Base-by-base conservation (phyloP, 768 basidiomycete species). In the Boletellus ananiceps region DNA sequence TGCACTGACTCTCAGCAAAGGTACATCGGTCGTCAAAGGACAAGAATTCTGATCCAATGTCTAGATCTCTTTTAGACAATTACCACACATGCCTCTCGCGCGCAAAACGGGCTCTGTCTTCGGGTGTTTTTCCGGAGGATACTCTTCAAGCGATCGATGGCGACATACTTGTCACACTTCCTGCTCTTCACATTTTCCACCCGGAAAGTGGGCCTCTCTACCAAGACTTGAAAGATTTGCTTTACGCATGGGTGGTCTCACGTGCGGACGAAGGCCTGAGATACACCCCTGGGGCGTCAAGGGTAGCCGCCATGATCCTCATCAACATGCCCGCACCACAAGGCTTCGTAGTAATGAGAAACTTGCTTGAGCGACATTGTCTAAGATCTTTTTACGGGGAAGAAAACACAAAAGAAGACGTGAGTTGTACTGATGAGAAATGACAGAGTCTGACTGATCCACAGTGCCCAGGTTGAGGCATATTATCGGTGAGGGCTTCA, bases 201-300 rank as follows among this genome's bases (percentile, higher is more conserved):
- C 80, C 77, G 4, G 77, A 84, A 48, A 80, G 71, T 2, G 92
- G 93, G 0, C 90, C 92, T 5, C 69, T 95, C 59, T 85, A 93
- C 62, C 70, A 77, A 34, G 93, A 95, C 52, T 69, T 94, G 44
- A 84, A 84, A 58, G 88, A 93, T 48, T 77, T 95, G 74, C 68
- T 94, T 5, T 83, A 80, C 58, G 92, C 93, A 3, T 93, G 90
- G 89, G 83, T 92, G 2, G 88, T 93, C 33, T 77, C 89, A 32
- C 80, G 91, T 44, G 86, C 82, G 40, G 89, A 93, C 49, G 86
- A 88, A 66, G 87, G 86, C 8, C 72, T 93, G 36, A 82, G 84
- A 35, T 94, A 94, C 61, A 80, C 77, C 1, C 40, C 66, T 8
- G 88, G 88, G 12, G 74, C 76, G 8, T 80, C 88, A 16, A 86